Percentiles rank a stretch among this genome's conserved stretches.
Conservation (phyloP, 2,329 filamentous ascomycete genomes). For the Cryphonectria radicalis region DNA sequence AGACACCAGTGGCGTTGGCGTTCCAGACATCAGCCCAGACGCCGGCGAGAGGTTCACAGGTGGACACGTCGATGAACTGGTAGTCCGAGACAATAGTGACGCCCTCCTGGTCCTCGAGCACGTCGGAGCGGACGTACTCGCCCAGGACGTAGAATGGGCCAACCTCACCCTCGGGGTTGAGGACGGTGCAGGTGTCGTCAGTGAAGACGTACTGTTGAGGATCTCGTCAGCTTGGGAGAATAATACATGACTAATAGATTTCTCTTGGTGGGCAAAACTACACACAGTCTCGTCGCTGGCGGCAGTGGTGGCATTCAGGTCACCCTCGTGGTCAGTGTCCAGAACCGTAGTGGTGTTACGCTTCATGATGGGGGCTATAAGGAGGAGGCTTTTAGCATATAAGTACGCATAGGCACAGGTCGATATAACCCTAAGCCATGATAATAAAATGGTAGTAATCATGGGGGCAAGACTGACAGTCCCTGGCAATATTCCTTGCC, state of each 20-base stretch:
- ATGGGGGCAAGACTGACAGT: not conserved
- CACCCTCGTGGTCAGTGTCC: slow-evolving; percentile 16
- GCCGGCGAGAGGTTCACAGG: slow-evolving; percentile 40
- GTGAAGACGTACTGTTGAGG: slow-evolving; percentile 13
- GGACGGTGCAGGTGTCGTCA: slow-evolving; percentile 29
- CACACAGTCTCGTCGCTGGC: slow-evolving; percentile 14
- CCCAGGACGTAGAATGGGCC: slow-evolving; percentile 41
- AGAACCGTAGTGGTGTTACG: slow-evolving; percentile 18
- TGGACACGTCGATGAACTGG: slow-evolving; percentile 47
- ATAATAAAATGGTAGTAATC: not conserved
- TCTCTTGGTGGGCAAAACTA: not conserved
- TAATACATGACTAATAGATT: not conserved
- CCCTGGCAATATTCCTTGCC: slow-evolving; percentile 13
- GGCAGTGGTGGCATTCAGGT: slow-evolving; percentile 7
- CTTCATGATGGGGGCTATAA: slow-evolving; percentile 16
- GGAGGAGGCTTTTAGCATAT: not conserved
- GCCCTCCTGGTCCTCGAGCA: slow-evolving; percentile 43
- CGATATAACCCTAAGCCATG: not conserved
- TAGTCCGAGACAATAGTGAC: slow-evolving; percentile 46
- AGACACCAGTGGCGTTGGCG: slow-evolving; percentile 47
- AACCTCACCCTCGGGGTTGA: slow-evolving; percentile 39
- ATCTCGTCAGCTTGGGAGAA: not conserved
- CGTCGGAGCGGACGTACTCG: slow-evolving; percentile 44
- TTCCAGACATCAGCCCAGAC: slow-evolving; percentile 31
- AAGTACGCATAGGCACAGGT: not conserved